Conservation (phyloP, 1,139 yeast genomes). For the Williopsis jadinii region DNA sequence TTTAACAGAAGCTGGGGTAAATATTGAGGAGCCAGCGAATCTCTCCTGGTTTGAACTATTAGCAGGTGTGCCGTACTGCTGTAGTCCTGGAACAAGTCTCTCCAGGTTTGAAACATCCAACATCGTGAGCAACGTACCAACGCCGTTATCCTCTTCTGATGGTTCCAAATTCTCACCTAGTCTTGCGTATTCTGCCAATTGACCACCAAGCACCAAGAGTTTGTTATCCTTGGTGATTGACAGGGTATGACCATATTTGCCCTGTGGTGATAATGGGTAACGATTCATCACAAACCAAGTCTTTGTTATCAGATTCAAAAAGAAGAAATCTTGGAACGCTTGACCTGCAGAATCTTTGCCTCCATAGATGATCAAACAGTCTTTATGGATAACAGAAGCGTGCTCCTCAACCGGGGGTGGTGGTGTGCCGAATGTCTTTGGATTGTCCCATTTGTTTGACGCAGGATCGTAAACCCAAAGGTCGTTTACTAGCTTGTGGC, state of each 20-base stretch:
- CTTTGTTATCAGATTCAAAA: slow-evolving; percentile 67
- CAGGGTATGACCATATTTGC: slow-evolving; percentile 92
- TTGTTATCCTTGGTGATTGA: slow-evolving; percentile 65
- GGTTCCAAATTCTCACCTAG: slow-evolving; percentile 41
- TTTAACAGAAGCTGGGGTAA: slow-evolving; percentile 17
- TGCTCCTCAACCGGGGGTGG: slow-evolving; percentile 94
- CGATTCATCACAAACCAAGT: slow-evolving; percentile 67
- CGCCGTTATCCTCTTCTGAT: slow-evolving; percentile 41
- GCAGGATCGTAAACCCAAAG: slow-evolving; percentile 78
- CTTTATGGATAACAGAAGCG: slow-evolving; percentile 74
- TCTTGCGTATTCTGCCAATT: slow-evolving; percentile 52
- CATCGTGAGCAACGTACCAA: slow-evolving; percentile 56
- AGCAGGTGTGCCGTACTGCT: slow-evolving; percentile 20
- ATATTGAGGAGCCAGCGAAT: slow-evolving; percentile 16
- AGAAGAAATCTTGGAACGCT: slow-evolving; percentile 60
- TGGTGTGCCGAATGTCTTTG: slow-evolving; percentile 40
- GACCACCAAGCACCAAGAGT: slow-evolving; percentile 88
- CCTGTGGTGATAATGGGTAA: slow-evolving; percentile 56
- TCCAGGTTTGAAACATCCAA: slow-evolving; percentile 40
- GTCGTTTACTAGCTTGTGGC: slow-evolving; percentile 67
- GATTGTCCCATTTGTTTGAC: slow-evolving; percentile 51
- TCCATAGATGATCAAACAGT: slow-evolving; percentile 79
- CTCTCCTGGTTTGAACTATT: slow-evolving; percentile 10
- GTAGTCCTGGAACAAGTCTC: slow-evolving; percentile 28
- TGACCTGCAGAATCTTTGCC: slow-evolving; percentile 79